phyloP scores from a whole-genome alignment of 371 early-diverging fungal species.

The Apophysomyces elegans region DNA sequence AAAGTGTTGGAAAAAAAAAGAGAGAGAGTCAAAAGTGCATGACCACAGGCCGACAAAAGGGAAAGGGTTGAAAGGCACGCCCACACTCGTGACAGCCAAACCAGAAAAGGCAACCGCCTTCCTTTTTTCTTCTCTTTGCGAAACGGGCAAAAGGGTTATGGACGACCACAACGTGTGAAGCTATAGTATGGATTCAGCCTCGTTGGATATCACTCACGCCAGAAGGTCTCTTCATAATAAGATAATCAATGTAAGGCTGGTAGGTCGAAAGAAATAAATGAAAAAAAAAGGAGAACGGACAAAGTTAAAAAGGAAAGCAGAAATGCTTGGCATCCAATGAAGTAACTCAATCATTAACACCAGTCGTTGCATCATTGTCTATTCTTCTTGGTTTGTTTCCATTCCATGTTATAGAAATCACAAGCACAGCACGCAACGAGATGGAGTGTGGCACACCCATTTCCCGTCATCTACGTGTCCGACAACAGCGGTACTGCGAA shows the following conservation, averaged over 20 bases:
- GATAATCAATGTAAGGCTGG: neutral
- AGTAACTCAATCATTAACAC: neutral
- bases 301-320: neutral
- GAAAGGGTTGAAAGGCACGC: constrained; percentile 5
- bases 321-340: too few relatives aligned
- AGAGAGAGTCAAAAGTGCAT: neutral
- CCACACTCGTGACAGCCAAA: neutral
- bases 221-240: neutral
- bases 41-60: neutral
- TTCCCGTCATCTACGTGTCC: constrained; percentile 7
- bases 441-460: neutral
- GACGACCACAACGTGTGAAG: constrained; percentile 1
- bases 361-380: neutral
- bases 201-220: neutral
- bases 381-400: neutral
- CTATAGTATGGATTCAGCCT: neutral
- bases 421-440: neutral
- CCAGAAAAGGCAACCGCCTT: constrained; percentile 5
- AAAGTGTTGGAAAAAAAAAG: constrained; percentile 7
- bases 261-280: neutral
- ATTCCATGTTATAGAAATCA: neutral
- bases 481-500: constrained; percentile 2
- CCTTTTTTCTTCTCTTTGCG: neutral
- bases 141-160: neutral
- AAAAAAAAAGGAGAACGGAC: neutral